Conservation (phyloP, 805 yeast species). For the Diddensiella santjacobensis region DNA sequence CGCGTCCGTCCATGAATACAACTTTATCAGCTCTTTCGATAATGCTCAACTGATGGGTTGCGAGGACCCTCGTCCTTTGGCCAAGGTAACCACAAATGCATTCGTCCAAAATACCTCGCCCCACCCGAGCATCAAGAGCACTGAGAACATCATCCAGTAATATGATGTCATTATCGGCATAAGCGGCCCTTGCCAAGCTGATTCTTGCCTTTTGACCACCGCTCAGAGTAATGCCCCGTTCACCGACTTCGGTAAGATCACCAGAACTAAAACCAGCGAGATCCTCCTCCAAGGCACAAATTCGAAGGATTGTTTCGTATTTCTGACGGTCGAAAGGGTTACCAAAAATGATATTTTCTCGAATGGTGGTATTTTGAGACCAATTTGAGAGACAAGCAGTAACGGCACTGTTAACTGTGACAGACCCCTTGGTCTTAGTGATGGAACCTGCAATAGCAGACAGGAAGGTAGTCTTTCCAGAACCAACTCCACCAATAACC, state of each 20-base stretch:
- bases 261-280: slow-evolving; percentile 63
- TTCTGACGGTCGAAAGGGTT: slow-evolving; percentile 42
- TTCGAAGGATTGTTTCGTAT: slow-evolving; percentile 51
- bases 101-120: slow-evolving; percentile 62
- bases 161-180: slow-evolving; percentile 57
- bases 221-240: slow-evolving; percentile 73
- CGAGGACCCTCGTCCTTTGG: slow-evolving; percentile 58
- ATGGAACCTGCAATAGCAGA: slow-evolving; percentile 63
- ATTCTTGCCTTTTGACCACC: slow-evolving; percentile 88
- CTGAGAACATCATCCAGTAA: slow-evolving; percentile 73
- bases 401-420: slow-evolving; percentile 47
- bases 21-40: slow-evolving; percentile 61
- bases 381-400: slow-evolving; percentile 58
- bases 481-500: slow-evolving; percentile 66
- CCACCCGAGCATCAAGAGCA: slow-evolving; percentile 84
- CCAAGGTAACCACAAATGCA: slow-evolving; percentile 57
- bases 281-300: slow-evolving; percentile 64
- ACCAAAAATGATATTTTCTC: slow-evolving; percentile 71
- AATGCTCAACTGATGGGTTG: slow-evolving; percentile 70
- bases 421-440: slow-evolving; percentile 48
- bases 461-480: slow-evolving; percentile 66
- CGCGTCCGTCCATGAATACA: slow-evolving; percentile 60
- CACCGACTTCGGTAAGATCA: slow-evolving; percentile 76
- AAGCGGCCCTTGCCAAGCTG: slow-evolving; percentile 72
- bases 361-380: slow-evolving; percentile 68